Evolutionary conservation across 441 rosid species (phyloP).

Genomic region (Populus hybrid): DNA sequence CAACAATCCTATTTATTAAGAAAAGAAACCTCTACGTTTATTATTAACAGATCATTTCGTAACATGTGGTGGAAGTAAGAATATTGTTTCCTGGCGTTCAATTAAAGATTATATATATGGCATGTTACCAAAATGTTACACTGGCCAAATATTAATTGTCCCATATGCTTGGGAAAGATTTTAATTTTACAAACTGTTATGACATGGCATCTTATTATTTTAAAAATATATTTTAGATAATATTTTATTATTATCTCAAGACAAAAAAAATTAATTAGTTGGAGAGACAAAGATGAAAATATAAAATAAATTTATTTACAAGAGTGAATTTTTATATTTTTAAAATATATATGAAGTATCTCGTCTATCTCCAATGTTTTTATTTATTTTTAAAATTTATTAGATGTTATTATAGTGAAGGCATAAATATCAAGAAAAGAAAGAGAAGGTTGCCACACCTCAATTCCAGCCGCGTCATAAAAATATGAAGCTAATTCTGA

Average conservation of each 20-base stretch:
- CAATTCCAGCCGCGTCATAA: background rate
- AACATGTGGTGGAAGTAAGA: background rate
- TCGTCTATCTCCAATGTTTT: too few species aligned
- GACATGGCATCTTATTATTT: too few species aligned
- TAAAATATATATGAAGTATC: too few species aligned
- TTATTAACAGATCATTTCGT: constrained; percentile 15
- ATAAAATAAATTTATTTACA: too few species aligned
- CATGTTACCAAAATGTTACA: background rate
- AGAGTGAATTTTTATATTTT: too few species aligned
- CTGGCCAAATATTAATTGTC: background rate
- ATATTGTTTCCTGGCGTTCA: background rate
- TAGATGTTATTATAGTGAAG: background rate
- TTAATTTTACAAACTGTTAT: too few species aligned
- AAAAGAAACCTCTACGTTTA: background rate
- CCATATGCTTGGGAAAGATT: background rate
- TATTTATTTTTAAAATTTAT: too few species aligned
- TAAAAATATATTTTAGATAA: too few species aligned
- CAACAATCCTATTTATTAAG: background rate
- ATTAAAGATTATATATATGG: background rate
- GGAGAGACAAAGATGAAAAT: too few species aligned
- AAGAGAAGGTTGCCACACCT: background rate
- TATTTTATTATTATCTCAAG: too few species aligned
- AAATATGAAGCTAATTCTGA: background rate
- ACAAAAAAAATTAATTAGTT: too few species aligned
- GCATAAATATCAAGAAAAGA: background rate